Evolutionary conservation across 1,139 yeast genomes (phyloP).

Genomic region (Suhomyces panamericanus): DNA sequence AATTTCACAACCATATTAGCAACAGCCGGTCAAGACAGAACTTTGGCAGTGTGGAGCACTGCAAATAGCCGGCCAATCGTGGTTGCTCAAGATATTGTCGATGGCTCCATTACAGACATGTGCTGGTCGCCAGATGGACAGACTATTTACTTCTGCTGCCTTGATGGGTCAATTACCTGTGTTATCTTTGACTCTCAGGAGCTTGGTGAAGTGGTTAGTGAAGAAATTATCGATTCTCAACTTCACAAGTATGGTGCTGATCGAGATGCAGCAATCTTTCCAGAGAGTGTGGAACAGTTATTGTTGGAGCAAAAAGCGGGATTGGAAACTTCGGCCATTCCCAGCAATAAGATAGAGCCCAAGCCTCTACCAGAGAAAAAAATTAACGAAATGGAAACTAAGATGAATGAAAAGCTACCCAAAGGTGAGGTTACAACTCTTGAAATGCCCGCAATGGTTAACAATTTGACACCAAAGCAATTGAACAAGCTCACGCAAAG

Average conservation of each 20-base stretch:
- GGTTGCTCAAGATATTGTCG: slow-evolving; percentile 61
- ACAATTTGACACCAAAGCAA: slow-evolving; percentile 19
- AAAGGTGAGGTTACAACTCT: slow-evolving; percentile 9
- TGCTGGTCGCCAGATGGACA: slow-evolving; percentile 81
- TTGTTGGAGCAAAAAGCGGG: slow-evolving; percentile 63
- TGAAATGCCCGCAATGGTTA: slow-evolving; percentile 11
- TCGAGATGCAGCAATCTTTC: slow-evolving; percentile 77
- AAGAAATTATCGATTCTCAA: slow-evolving; percentile 61
- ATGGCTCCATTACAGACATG: slow-evolving; percentile 68
- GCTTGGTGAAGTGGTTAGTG: slow-evolving; percentile 72
- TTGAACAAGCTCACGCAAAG: slow-evolving; percentile 24
- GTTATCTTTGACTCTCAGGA: slow-evolving; percentile 68
- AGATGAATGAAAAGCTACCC: slow-evolving; percentile 10
- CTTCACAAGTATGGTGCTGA: slow-evolving; percentile 86
- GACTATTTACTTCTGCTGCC: slow-evolving; percentile 67
- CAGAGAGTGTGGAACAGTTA: slow-evolving; percentile 83
- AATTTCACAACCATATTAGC: slow-evolving; percentile 58
- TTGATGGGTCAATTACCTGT: slow-evolving; percentile 83
- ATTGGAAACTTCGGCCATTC: neutral
- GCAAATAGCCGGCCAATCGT: slow-evolving; percentile 59
- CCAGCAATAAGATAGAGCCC: neutral
- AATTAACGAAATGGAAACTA: slow-evolving; percentile 1
- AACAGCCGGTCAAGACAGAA: slow-evolving; percentile 78
- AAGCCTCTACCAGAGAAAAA: slow-evolving; percentile 2
- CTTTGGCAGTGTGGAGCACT: slow-evolving; percentile 72